These are phyloP conservation scores for Vitis hybrid DNA, from an alignment of 177 flowering plant genomes.

Conservation along the genomic window DNA sequence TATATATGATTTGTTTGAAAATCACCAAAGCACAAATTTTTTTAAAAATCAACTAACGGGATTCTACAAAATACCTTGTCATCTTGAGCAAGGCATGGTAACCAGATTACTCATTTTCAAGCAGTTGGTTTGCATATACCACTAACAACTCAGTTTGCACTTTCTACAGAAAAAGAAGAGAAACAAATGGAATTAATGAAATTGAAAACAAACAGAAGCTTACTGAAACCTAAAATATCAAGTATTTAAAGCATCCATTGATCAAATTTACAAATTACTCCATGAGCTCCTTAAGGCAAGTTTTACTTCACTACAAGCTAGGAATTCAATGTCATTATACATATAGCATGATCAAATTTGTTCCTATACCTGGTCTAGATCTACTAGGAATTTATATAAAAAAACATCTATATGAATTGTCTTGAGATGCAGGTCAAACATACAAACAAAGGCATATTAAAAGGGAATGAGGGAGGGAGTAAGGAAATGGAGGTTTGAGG, in stretches of 20 bases:
- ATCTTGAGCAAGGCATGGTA: conserved; percentile 43
- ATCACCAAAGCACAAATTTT: too few species aligned
- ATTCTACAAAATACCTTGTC: conserved; percentile 27
- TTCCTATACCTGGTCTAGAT: neutral
- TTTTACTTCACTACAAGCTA: neutral
- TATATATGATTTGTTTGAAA: neutral
- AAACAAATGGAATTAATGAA: neutral
- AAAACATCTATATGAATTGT: too few species aligned
- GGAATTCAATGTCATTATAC: neutral
- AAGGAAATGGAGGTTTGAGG: too few species aligned
- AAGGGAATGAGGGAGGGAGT: too few species aligned
- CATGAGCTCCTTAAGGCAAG: conserved; percentile 1
- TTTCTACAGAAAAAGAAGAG: neutral
- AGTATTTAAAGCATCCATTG: neutral
- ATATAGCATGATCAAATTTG: neutral
- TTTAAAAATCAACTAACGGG: too few species aligned
- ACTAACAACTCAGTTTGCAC: conserved; percentile 44
- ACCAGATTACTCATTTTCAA: conserved; percentile 61
- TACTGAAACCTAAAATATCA: too few species aligned
- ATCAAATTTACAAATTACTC: neutral
- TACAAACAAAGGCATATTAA: too few species aligned
- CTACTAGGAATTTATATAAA: too few species aligned
- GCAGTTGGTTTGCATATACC: conserved; percentile 32
- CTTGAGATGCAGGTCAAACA: too few species aligned
- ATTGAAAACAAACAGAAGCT: too few species aligned